Base-by-base conservation (phyloP, 257 asterid genomes). In the Plectranthus barbatus region DNA sequence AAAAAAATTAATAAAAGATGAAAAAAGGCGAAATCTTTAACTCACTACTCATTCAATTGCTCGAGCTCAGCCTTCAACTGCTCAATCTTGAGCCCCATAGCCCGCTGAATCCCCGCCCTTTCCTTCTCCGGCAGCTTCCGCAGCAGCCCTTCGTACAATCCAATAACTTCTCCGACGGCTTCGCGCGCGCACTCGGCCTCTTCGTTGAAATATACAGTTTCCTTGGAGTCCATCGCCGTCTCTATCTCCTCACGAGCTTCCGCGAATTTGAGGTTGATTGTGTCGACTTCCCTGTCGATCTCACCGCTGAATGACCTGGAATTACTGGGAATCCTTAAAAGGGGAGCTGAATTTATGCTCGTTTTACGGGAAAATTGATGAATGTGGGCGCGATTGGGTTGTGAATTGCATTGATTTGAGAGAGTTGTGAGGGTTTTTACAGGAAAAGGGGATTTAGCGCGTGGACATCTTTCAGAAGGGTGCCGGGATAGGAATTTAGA, bases 171-270 rank as follows among this genome's bases (percentile, higher is more conserved):
- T 13, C 67, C 64, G 42, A 85, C 99, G 18, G 92, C 96, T 26
- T 67, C 80, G 67, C 99, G 99, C 3, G 99, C 99, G 56, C 96
- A 93, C 62, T 84, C 95, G 41, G 97, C 97, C 81, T 92, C 97
- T 60, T 92, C 97, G 59, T 93, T 80, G 61, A 93, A 90, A 68
- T 93, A 93, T 44, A 90, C 94, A 0, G 99, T 90, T 67, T 93
- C 99, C 41, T 93, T 90, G 6, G 97, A 87, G 14, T 90, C 97
- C 97, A 93, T 59, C 9, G 99, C 99, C 44, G 93, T 73, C 17
- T 93, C 99, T 60, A 93, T 82, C 86, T 93, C 99, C 80, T 93
- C 99, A 60, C 99, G 80, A 9, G 99, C 99, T 79, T 90, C 99
- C n/a, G 92, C 92, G 61, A 93, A 93, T 78, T 90, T 93, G 76